Base-by-base conservation (phyloP, 148 eudicot genomes). In the Silene conica region DNA sequence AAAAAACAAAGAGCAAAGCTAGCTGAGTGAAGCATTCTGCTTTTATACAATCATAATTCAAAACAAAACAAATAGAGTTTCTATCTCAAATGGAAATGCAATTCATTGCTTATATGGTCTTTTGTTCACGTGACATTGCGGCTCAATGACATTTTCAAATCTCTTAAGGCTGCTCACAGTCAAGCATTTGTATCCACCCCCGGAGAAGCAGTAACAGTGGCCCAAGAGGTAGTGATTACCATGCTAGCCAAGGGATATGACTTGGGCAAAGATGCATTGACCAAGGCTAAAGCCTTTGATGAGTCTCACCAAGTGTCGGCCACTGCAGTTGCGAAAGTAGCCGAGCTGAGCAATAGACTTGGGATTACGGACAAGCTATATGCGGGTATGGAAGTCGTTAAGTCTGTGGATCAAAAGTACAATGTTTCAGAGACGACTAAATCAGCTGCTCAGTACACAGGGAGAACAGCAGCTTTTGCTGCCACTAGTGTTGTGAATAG, bases 201-300 rank as follows among this genome's bases (percentile, higher is more conserved):
- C 3, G 90, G 90, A 67, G 93, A 91, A 85, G 97, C 97, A 52
- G 85, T 86, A 65, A 82, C 93, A 1, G 22, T 87, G 70, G 89
- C 97, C 60, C 97, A 91, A 75, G 93, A 91, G 67, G 92, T 89
- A 21, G 90, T 91, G 56, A 82, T 63, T 41, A 83, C 92, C 48
- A 87, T 91, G 97, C 50, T 83, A 52, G 82, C 93, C 57, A 87
- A 87, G 75, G 97, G 97, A 23, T 91, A 85, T 19, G 88, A 86
- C 65, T 73, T 91, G 22, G 85, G 97, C 65, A 85, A 86, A 78
- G 96, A 90, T 66, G 96, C 96, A 2, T 72, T 90, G 38, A 52
- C 80, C 7, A 93, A 82, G 73, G 93, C 96, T 31, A 87, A 89
- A 83, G 85, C 88, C 13, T 82, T 93, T 16, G 96, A 90, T 13